Base-by-base conservation (phyloP, 768 basidiomycete genomes). In the Boletus speciosus region DNA sequence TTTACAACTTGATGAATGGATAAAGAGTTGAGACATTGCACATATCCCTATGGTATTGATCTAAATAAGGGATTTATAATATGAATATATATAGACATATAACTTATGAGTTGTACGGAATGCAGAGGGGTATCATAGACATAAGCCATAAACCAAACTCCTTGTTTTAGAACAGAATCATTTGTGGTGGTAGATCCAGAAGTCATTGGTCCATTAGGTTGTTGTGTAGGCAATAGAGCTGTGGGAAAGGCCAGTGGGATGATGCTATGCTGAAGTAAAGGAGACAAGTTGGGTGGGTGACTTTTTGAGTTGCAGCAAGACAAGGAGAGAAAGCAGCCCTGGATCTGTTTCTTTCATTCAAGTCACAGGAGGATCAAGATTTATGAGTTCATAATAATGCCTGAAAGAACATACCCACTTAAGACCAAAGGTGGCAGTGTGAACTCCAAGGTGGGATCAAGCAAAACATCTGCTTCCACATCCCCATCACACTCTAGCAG, bases 111-210 rank as follows among this genome's bases (percentile, higher is more conserved):
- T 19, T 19, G 19, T 19, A 19, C 19, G 19, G 19, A 19, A 19
- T 19, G 19, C 19, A 19, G 19, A 19, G 19, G 19, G 19, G 19
- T 19, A 19, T 19, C 19, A 19, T 19, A 19, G 19, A 19, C 19
- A 19, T 19, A 19, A 19, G 19, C 19, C 19, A 19, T 19, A 56
- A 87, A 86, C 40, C 84, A 79, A 9, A 86, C 85, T 10, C 83
- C 82, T 37, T 83, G 79, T 64, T 66, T 70, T 31, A 61, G 61
- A 52, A 51, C 29, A 16, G 56, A 41, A 38, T 57, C 61, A 41
- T 38, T 59, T 15, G 35, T 40, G 32, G 16, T 25, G 31, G 57
- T 40, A 40, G 54, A 55, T 59, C 56, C 59, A 32, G 52, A 52
- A 56, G 55, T 19, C 14, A 23, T 51, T 16, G 38, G 31, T 0